Conservation (phyloP, 192 early-diverging fungal genomes). For the Geranomyces variabilis region DNA sequence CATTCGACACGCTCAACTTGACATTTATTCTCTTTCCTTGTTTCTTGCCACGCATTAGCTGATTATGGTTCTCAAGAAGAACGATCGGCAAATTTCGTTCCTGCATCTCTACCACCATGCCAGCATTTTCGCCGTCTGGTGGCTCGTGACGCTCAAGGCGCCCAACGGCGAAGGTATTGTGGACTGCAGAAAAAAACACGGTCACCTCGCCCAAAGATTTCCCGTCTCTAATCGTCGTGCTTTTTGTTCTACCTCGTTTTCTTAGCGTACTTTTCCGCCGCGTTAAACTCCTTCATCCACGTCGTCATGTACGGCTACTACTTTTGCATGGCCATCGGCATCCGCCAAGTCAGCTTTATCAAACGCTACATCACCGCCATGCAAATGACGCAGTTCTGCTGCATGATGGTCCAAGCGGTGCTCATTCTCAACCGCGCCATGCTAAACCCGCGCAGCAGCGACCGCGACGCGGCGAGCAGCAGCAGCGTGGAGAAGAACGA, state of each 20-base stretch:
- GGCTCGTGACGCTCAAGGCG: constrained; percentile 58
- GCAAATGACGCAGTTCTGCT: constrained; percentile 70
- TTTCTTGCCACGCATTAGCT: constrained; percentile 28
- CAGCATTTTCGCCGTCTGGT: constrained; percentile 68
- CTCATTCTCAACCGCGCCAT: constrained; percentile 37
- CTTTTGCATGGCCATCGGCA: constrained; percentile 52
- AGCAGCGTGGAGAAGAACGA: background rate
- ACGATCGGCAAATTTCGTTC: constrained; percentile 69
- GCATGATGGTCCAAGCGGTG: constrained; percentile 60
- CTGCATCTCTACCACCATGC: constrained; percentile 70
- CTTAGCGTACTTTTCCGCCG: constrained; percentile 53
- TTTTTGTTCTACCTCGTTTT: constrained; percentile 2
- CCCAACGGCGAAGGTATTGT: constrained; percentile 59
- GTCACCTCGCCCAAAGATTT: background rate
- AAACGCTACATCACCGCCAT: constrained; percentile 66
- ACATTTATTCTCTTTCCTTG: too few relatives aligned
- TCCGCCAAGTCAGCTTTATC: constrained; percentile 60
- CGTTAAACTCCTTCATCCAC: constrained; percentile 65
- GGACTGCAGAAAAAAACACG: background rate
- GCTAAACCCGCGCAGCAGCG: constrained; percentile 42
- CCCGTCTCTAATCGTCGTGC: too few relatives aligned
- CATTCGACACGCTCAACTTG: too few relatives aligned
- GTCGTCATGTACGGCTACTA: constrained; percentile 75
- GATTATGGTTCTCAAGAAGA: constrained; percentile 72
- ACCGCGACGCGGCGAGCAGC: too few relatives aligned